Percentiles rank a stretch among this genome's conserved stretches.
phyloP scores from a whole-genome alignment of 805 yeast species.

The Lipomyces sp. region DNA sequence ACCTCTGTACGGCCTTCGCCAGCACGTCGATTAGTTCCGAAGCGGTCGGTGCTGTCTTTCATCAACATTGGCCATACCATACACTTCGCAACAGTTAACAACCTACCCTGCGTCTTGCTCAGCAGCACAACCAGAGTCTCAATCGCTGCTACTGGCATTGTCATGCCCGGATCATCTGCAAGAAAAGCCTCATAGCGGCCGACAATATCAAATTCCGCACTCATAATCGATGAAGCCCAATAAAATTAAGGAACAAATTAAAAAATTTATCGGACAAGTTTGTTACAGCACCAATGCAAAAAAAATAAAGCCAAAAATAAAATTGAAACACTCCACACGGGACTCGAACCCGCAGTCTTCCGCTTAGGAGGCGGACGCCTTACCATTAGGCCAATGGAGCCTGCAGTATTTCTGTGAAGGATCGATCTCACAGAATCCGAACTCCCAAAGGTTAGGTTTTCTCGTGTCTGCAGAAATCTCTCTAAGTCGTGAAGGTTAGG shows the following conservation, averaged over 20 bases:
- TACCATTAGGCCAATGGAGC: constrained; percentile 62
- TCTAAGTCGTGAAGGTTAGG: too few relatives aligned
- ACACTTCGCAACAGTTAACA: not conserved
- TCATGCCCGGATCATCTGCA: constrained; percentile 89
- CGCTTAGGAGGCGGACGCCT: constrained; percentile 69
- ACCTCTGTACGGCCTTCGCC: constrained; percentile 66
- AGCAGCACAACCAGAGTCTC: constrained; percentile 86
- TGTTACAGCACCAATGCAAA: not conserved
- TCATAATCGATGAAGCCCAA: not conserved
- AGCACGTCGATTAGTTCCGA: constrained; percentile 84
- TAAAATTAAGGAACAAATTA: not conserved
- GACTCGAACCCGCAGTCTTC: constrained; percentile 68
- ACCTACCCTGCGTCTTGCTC: constrained; percentile 63
- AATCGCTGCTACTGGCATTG: constrained; percentile 99
- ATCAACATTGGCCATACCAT: not conserved
- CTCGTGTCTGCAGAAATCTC: too few relatives aligned
- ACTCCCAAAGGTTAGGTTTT: too few relatives aligned
- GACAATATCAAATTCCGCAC: constrained; percentile 66
- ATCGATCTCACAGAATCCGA: too few relatives aligned
- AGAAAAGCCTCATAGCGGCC: constrained; percentile 74
- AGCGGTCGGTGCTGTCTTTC: constrained; percentile 65
- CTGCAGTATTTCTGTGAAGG: too few relatives aligned
- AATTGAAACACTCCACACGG: constrained; percentile 50
- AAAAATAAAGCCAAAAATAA: constrained; percentile 1
- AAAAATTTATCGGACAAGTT: too few relatives aligned